Conservation (phyloP, 371 early-diverging fungal species). For the Apophysomyces trapeziformis region DNA sequence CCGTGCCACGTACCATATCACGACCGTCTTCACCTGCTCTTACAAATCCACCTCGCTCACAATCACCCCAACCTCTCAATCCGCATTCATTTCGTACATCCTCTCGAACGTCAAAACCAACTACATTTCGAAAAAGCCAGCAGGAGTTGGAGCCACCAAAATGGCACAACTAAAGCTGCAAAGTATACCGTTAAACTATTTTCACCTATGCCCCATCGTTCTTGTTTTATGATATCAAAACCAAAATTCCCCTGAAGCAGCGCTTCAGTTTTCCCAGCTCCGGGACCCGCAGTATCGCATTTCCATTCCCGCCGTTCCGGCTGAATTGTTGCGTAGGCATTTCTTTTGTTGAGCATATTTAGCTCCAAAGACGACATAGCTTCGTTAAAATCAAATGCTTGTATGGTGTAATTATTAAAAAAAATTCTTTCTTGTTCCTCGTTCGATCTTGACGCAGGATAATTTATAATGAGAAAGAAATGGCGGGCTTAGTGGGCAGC, state of each 20-base stretch:
- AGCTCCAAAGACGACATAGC: no score
- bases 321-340: neutral
- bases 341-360: neutral
- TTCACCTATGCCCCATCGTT: constrained; percentile 1
- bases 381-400: no score
- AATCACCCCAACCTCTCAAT: neutral
- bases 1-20: neutral
- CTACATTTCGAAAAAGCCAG: constrained; percentile 2
- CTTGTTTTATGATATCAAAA: constrained; percentile 7
- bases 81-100: constrained; percentile 3
- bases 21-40: neutral
- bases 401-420: no score
- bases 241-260: constrained; percentile 2
- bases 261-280: neutral
- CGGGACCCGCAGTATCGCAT: neutral
- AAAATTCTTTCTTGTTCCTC: no score
- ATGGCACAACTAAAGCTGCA: neutral
- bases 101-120: neutral
- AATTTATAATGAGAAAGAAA: no score
- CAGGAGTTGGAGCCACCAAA: constrained; percentile 7
- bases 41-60: neutral
- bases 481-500: no score
- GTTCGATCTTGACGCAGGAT: no score
- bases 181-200: neutral
- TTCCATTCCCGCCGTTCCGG: constrained; percentile 1